Conservation (phyloP, 805 yeast species). For the Candida coquimbonensis region DNA sequence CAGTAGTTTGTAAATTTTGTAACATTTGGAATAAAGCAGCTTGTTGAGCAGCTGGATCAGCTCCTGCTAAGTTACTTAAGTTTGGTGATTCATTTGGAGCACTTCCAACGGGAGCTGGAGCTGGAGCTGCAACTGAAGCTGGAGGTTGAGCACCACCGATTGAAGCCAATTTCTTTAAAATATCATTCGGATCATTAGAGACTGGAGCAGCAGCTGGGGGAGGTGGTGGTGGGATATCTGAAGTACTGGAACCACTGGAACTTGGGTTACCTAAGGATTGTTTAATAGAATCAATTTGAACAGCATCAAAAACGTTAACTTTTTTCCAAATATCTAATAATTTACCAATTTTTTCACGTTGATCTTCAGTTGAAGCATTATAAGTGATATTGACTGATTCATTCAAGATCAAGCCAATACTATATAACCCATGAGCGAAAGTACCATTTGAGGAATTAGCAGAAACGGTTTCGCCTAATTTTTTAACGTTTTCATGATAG, state of each 20-base stretch:
- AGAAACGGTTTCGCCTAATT: constrained; percentile 41
- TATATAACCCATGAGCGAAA: constrained; percentile 63
- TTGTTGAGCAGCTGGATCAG: constrained; percentile 30
- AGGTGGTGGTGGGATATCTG: constrained; percentile 30
- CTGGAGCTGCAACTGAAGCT: constrained; percentile 5
- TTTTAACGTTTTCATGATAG: constrained; percentile 66
- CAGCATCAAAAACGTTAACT: constrained; percentile 65
- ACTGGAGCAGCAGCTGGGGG: constrained; percentile 46
- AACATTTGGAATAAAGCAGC: constrained; percentile 35
- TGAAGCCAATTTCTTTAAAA: constrained; percentile 63
- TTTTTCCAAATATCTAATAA: constrained; percentile 90
- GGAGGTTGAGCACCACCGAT: constrained; percentile 23
- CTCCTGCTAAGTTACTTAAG: constrained; percentile 12
- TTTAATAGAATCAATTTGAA: constrained; percentile 48
- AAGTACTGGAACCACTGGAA: constrained; percentile 25
- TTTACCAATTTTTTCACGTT: constrained; percentile 69
- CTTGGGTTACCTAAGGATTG: constrained; percentile 34
- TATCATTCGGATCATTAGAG: constrained; percentile 49
- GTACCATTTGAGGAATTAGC: constrained; percentile 60
- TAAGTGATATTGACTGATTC: constrained; percentile 57
- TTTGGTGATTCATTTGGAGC: constrained; percentile 11
- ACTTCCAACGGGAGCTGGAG: constrained; percentile 21
- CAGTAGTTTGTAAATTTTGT: constrained; percentile 25
- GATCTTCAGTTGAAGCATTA: constrained; percentile 47
- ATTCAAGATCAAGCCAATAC: constrained; percentile 58